Conservation (phyloP, 1,284 basidiomycete genomes). For the Cronartium quercuum region DNA sequence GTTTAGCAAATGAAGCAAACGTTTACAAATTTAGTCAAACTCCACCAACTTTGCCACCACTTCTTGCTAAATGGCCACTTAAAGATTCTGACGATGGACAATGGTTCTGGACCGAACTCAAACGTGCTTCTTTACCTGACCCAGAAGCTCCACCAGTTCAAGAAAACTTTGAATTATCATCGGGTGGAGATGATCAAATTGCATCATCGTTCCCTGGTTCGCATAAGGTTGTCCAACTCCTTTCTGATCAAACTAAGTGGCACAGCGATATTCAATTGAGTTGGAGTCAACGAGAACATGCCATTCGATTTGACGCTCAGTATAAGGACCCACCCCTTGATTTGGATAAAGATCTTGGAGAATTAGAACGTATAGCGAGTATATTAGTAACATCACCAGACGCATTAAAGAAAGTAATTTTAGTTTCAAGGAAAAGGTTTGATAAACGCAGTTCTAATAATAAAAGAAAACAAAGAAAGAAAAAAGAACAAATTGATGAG, state of each 20-base stretch:
- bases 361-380: conserved; percentile 9
- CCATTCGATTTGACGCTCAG: conserved; percentile 7
- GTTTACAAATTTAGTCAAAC: conserved; percentile 15
- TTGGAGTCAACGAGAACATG: conserved; percentile 31
- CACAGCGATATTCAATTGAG: conserved; percentile 26
- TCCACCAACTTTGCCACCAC: conserved; percentile 12
- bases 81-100: conserved; percentile 17
- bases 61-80: conserved; percentile 28
- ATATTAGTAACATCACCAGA: conserved; percentile 26
- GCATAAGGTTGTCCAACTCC: conserved; percentile 15
- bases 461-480: conserved; percentile 10
- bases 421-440: background rate
- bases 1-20: conserved; percentile 15
- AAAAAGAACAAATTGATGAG: conserved; percentile 4
- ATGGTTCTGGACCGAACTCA: conserved; percentile 24
- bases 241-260: conserved; percentile 36
- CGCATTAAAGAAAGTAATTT: conserved; percentile 13
- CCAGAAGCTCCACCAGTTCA: conserved; percentile 20
- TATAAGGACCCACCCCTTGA: background rate
- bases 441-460: background rate
- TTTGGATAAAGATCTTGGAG: conserved; percentile 16
- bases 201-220: background rate
- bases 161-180: conserved; percentile 8
- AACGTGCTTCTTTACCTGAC: conserved; percentile 31
- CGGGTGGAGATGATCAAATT: background rate